Evolutionary conservation across 495 filamentous ascomycete species (phyloP), one percentile per base, ranked within the genome.

Genomic region (Aspergillus egyptiacus): DNA sequence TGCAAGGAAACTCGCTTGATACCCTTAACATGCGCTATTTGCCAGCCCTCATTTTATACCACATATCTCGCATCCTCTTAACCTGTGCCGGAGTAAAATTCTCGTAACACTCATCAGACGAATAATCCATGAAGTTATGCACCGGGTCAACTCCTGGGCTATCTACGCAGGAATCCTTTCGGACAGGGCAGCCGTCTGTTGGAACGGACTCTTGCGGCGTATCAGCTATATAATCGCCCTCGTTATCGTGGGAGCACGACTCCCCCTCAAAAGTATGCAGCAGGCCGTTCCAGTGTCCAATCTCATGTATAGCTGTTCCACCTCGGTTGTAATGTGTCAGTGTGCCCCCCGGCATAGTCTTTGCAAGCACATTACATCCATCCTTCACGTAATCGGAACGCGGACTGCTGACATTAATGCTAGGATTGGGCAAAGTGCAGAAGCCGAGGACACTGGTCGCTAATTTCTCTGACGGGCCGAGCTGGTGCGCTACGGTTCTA

Each of bases 231-330:
- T 69, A 75, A 44, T 81, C 78, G 3, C 77, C 77, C 2, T 64
- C 52, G 41, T 70, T 67, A 19, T 54, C 53, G 0, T 58, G 30
- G 6, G 59, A 61, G 55, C 75, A 78, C 1, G 63, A 69, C 27
- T 72, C 68, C 1, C 71, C 76, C 58, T 80, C 69, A 48, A 80
- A 82, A 2, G 72, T 74, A 51, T 82, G 78, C 22, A 79, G 50
- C 19, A 81, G 65, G 3, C 77, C 77, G 46, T 80, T 72, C 78
- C 78, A 82, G 56, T 82, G 78, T 18, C 78, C 78, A 15, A 79
- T 75, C 55, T 80, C 76, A 54, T 80, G 76, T 22, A 78, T 71
- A 0, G 73, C 70, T 5, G 76, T 78, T 6, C 69, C 71, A 20
- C 76, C 76, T 14, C 61, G 58, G 32, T 76, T 70, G 41, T 79